Conservation (phyloP, 805 yeast species). For the Starmerella sp. region DNA sequence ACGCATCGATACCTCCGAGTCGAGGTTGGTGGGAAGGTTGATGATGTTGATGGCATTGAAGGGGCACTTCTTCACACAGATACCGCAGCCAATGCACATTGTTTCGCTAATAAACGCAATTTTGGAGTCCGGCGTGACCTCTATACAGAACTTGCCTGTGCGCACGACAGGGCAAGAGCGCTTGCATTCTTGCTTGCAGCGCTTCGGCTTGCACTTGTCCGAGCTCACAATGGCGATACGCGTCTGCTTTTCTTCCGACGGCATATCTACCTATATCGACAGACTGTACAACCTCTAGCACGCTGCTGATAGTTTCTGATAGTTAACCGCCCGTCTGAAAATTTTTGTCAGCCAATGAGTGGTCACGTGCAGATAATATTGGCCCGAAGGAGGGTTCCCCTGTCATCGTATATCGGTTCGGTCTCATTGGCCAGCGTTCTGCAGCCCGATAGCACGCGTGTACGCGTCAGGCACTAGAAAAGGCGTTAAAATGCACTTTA, state of each 20-base stretch:
- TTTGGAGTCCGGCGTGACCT: slow-evolving; percentile 79
- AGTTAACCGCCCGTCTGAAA: slow-evolving; percentile 4
- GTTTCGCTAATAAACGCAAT: slow-evolving; percentile 91
- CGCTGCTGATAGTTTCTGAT: neutral
- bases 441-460: neutral
- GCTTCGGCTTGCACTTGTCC: slow-evolving; percentile 95
- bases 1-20: slow-evolving; percentile 86
- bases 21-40: slow-evolving; percentile 92
- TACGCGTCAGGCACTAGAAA: no score
- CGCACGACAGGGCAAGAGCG: slow-evolving; percentile 96
- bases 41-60: slow-evolving; percentile 94
- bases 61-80: slow-evolving; percentile 97
- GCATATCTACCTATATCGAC: neutral
- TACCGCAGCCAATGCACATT: slow-evolving; percentile 98
- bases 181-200: slow-evolving; percentile 96
- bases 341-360: slow-evolving; percentile 14
- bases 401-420: neutral
- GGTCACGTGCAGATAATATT: neutral
- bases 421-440: neutral
- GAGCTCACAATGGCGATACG: slow-evolving; percentile 91
- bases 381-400: neutral
- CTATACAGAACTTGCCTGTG: slow-evolving; percentile 95
- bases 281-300: neutral
- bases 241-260: slow-evolving; percentile 16
- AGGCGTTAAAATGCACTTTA: no score